A percentile compares a stretch with the other conserved stretches of the same genome.
These are phyloP conservation scores for Podospora australis DNA, from an alignment of 495 filamentous ascomycete genomes.

Conservation along the genomic window DNA sequence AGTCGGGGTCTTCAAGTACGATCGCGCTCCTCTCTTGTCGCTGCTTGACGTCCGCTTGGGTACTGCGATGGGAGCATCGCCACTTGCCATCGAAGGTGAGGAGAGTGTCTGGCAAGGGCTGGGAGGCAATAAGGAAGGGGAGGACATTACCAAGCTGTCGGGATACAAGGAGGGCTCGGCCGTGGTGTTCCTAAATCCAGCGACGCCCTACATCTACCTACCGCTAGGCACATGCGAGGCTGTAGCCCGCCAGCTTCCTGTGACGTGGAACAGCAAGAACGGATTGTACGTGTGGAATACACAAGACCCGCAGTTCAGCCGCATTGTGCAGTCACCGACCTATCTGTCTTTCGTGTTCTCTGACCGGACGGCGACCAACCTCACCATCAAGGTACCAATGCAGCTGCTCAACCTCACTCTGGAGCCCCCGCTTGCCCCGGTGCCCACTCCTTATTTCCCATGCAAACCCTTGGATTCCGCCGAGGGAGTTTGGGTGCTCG, in stretches of 20 bases:
- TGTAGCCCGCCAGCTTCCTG: slow-evolving; percentile 36
- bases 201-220: slow-evolving; percentile 40
- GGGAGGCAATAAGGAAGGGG: slow-evolving; percentile 5
- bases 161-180: slow-evolving; percentile 5
- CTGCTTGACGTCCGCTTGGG: slow-evolving; percentile 33
- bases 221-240: slow-evolving; percentile 39
- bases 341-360: slow-evolving; percentile 35
- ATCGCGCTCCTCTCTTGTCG: slow-evolving; percentile 13
- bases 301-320: slow-evolving; percentile 19
- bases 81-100: slow-evolving; percentile 18
- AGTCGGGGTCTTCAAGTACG: slow-evolving; percentile 12
- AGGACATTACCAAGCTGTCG: neutral
- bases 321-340: slow-evolving; percentile 29
- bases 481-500: slow-evolving; percentile 2
- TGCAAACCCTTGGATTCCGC: slow-evolving; percentile 1
- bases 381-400: slow-evolving; percentile 46
- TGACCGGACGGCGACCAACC: slow-evolving; percentile 18
- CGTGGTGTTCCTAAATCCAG: slow-evolving; percentile 25
- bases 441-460: slow-evolving; percentile 8
- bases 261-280: slow-evolving; percentile 24
- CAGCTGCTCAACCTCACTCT: slow-evolving; percentile 43
- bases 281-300: slow-evolving; percentile 43
- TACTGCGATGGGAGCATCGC: slow-evolving; percentile 29
- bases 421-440: slow-evolving; percentile 1
- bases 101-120: slow-evolving; percentile 21